phyloP scores from a whole-genome alignment of 2,329 filamentous ascomycete species.

The Trichoderma sp. region DNA sequence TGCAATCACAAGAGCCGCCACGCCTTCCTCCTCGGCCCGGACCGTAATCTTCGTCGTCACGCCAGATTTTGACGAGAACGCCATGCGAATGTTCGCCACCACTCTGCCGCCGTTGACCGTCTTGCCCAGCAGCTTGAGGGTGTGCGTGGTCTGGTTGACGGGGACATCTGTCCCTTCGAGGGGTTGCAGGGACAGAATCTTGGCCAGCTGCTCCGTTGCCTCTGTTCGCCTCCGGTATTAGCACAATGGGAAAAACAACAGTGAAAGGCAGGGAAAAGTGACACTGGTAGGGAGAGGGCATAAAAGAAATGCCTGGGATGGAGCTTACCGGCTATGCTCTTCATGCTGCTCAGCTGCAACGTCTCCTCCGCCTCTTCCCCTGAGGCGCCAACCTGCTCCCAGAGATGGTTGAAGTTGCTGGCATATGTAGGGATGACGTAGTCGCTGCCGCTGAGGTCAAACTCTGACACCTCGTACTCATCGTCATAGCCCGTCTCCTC shows the following conservation, averaged over 20 bases:
- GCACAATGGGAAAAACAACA: neutral
- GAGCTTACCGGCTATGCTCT: conserved; percentile 84
- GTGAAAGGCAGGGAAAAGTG: too few relatives aligned
- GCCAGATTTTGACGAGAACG: conserved; percentile 86
- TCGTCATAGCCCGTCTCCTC: conserved; percentile 94
- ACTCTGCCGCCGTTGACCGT: conserved; percentile 89
- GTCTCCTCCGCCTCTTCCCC: conserved; percentile 92
- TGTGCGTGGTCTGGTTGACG: conserved; percentile 85
- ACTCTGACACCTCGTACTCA: conserved; percentile 94
- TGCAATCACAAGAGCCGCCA: conserved; percentile 80
- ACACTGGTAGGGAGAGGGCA: neutral
- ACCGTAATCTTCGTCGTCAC: conserved; percentile 96
- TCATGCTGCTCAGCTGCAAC: conserved; percentile 80
- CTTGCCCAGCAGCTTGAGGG: conserved; percentile 94
- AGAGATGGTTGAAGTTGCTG: conserved; percentile 92
- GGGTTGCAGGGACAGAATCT: conserved; percentile 85
- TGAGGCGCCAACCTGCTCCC: conserved; percentile 88
- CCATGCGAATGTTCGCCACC: conserved; percentile 86
- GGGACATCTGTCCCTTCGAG: conserved; percentile 93
- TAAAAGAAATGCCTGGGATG: too few relatives aligned
- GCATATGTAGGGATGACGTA: conserved; percentile 93
- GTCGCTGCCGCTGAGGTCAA: conserved; percentile 88
- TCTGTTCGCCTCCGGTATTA: conserved; percentile 55
- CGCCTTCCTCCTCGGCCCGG: conserved; percentile 87
- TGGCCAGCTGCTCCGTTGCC: conserved; percentile 87